These are phyloP conservation scores for Cyamopsis tetragonoloba DNA, from an alignment of 306 rosid genomes.

Conservation along the genomic window DNA sequence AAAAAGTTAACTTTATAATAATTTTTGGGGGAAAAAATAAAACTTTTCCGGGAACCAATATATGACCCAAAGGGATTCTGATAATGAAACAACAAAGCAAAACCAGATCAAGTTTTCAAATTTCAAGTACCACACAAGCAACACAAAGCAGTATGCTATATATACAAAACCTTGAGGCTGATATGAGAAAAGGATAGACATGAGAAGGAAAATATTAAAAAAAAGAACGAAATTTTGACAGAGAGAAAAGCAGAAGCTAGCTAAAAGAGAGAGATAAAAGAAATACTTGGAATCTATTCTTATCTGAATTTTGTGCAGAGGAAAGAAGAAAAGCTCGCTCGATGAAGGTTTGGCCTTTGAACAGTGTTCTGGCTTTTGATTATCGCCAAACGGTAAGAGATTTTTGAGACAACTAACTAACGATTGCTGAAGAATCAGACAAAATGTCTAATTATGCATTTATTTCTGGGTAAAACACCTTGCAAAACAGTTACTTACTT, in stretches of 20 bases:
- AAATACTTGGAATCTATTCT: conserved; percentile 28
- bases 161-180: conserved; percentile 20
- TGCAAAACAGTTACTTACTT: conserved; percentile 13
- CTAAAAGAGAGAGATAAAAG: conserved; percentile 6
- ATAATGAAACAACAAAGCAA: conserved; percentile 25
- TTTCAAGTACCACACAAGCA: conserved; percentile 17
- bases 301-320: background rate
- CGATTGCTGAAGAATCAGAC: conserved; percentile 21
- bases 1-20: conserved; percentile 1
- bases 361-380: conserved; percentile 18
- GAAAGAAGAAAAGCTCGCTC: background rate
- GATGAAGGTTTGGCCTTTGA: too few species aligned
- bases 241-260: conserved; percentile 4
- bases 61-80: conserved; percentile 21
- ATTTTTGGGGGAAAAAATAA: background rate
- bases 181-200: conserved; percentile 23
- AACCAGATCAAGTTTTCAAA: conserved; percentile 22
- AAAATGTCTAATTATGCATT: conserved; percentile 16
- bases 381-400: conserved; percentile 25
- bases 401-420: conserved; percentile 27
- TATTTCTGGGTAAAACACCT: too few species aligned
- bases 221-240: background rate
- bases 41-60: conserved; percentile 13
- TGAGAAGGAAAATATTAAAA: background rate
- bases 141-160: conserved; percentile 1